These are phyloP conservation scores for Fusarium setosum DNA, from an alignment of 2,329 filamentous ascomycete species.

Conservation along the genomic window DNA sequence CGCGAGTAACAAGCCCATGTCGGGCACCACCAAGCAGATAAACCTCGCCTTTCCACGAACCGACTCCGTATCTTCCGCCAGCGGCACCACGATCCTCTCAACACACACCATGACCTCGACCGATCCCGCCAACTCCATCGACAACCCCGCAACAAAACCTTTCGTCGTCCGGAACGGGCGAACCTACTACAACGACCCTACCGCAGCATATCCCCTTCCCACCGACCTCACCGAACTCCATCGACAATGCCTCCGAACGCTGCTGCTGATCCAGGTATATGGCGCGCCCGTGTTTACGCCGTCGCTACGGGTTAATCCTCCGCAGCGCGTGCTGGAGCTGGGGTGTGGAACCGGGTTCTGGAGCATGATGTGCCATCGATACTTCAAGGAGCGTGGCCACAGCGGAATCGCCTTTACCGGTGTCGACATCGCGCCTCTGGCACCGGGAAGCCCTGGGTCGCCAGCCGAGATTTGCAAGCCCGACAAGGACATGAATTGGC, in stretches of 20 bases:
- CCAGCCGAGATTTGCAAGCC: conserved; percentile 58
- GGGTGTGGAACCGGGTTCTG: conserved; percentile 91
- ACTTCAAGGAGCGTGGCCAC: conserved; percentile 77
- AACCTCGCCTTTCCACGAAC: conserved; percentile 52
- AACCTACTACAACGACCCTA: conserved; percentile 81
- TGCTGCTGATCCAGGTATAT: conserved; percentile 84
- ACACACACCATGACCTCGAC: conserved; percentile 60
- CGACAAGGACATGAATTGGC: conserved; percentile 84
- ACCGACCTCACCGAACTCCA: conserved; percentile 89
- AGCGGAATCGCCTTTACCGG: conserved; percentile 81
- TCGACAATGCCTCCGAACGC: conserved; percentile 85
- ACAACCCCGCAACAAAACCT: conserved; percentile 59
- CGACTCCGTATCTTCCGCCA: conserved; percentile 60
- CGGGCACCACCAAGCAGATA: conserved; percentile 47
- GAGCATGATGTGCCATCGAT: conserved; percentile 88
- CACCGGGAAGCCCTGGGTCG: conserved; percentile 53
- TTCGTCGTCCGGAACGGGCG: conserved; percentile 82
- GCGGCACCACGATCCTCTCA: conserved; percentile 56
- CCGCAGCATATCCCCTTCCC: conserved; percentile 84
- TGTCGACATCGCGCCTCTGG: conserved; percentile 81
- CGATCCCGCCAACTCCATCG: conserved; percentile 58
- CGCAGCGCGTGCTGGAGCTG: conserved; percentile 83
- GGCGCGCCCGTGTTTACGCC: conserved; percentile 83
- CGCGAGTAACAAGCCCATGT: conserved; percentile 45
- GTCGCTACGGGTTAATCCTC: conserved; percentile 72